Evolutionary conservation across 257 asterid genomes (phyloP), one percentile per base, ranked within the genome.

Genomic region (Nemophila menziesii): DNA sequence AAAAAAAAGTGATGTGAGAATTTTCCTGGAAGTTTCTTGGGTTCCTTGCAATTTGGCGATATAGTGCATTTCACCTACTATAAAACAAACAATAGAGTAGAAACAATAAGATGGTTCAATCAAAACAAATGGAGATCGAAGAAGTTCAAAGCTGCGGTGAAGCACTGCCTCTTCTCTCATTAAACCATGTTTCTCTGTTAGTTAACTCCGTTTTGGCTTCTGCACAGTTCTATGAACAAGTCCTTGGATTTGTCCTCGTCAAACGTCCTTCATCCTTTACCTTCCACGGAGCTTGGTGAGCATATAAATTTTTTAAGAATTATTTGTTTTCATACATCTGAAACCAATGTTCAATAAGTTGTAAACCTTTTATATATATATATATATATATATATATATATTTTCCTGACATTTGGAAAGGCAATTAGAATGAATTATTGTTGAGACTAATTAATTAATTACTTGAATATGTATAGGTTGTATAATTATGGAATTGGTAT

Each of bases 251-350:
- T 27, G 51, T 33, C 33, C 47, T 51, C 19, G 57, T 68, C 26
- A 63, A 68, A 51, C 70, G 75, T 20, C 75, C 75, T 38, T 49
- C 67, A 16, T 68, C 67, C 29, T 63, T 68, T 20, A 51, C 54
- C 14, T 68, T 68, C 52, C 48, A 16, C 6, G 75, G 75, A 36
- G 71, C 75, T 37, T 68, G 75, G 75, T 66, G 22, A 24, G 54
- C 46, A 4, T 1, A 7, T 22, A 2, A 1, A 13, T 1, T 5
- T 24, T 11, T 6, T 40, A 9, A 1, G 10, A 15, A 5, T 0
- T 15, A 15, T 40, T 22, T 2, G 40, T 34, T 34, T 15, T 7
- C 15, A 29, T 29, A 29, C 36, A 29, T 29, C 6, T 6, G 6
- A 5, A 29, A 5, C 6, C 12, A 29, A 29, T 6, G 6, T 29